Evolutionary conservation across 192 early-diverging fungal species (phyloP).

Genomic region (Coemansia sp.): DNA sequence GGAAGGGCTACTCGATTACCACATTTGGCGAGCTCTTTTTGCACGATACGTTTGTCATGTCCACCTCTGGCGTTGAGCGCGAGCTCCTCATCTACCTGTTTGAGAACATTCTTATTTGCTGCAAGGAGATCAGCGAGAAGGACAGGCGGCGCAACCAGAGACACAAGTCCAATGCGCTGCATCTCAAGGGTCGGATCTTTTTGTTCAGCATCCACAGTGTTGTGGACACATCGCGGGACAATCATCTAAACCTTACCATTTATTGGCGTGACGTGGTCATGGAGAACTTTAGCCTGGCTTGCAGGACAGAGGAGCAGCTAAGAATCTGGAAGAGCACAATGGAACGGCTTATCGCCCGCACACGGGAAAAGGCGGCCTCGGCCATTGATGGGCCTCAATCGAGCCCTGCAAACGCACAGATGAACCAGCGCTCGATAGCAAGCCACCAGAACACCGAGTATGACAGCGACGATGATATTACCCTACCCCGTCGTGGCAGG

Average conservation of each 20-base stretch:
- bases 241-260: slow-evolving; percentile 62
- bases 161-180: slow-evolving; percentile 52
- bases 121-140: slow-evolving; percentile 82
- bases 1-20: slow-evolving; percentile 78
- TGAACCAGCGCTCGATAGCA: slow-evolving; percentile 16
- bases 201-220: slow-evolving; percentile 77
- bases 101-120: slow-evolving; percentile 89
- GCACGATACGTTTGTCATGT: slow-evolving; percentile 85
- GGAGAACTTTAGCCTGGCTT: slow-evolving; percentile 86
- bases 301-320: slow-evolving; percentile 90
- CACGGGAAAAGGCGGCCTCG: slow-evolving; percentile 43
- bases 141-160: slow-evolving; percentile 58
- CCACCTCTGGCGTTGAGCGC: slow-evolving; percentile 73
- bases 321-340: slow-evolving; percentile 83
- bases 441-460: slow-evolving; percentile 28
- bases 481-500: slow-evolving; percentile 36
- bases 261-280: slow-evolving; percentile 85
- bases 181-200: slow-evolving; percentile 87
- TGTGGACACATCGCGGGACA: slow-evolving; percentile 62
- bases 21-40: slow-evolving; percentile 83
- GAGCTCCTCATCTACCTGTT: slow-evolving; percentile 90
- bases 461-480: slow-evolving; percentile 35
- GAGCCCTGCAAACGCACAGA: slow-evolving; percentile 1
- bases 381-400: slow-evolving; percentile 10
- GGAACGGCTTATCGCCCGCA: slow-evolving; percentile 65